Evolutionary conservation across 2,329 filamentous ascomycete genomes (phyloP).

Genomic region (Claviceps sp.): DNA sequence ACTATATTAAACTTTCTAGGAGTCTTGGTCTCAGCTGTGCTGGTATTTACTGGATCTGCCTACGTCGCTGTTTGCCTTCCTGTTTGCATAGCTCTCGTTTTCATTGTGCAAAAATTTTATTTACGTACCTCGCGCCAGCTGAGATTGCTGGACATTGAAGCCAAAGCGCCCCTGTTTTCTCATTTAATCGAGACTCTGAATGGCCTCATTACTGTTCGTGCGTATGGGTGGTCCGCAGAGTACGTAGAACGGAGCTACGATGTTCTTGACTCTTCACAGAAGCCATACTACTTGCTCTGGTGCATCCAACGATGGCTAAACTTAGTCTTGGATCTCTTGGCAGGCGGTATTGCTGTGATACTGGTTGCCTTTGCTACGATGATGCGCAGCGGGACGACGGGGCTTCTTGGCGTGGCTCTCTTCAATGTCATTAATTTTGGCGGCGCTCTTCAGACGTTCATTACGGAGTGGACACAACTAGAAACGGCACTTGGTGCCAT

Average conservation of each 20-base stretch:
- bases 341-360: conserved; percentile 31
- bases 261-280: conserved; percentile 21
- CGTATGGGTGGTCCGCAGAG: conserved; percentile 17
- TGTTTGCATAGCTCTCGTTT: conserved; percentile 12
- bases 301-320: conserved; percentile 36
- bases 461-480: conserved; percentile 19
- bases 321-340: conserved; percentile 31
- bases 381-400: conserved; percentile 16
- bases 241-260: conserved; percentile 10
- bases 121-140: conserved; percentile 42
- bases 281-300: conserved; percentile 27
- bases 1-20: conserved; percentile 11
- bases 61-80: conserved; percentile 35
- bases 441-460: conserved; percentile 16
- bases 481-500: conserved; percentile 17
- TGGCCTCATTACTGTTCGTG: conserved; percentile 19
- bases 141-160: conserved; percentile 40
- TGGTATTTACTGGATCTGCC: conserved; percentile 32
- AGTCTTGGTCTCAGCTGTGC: conserved; percentile 15
- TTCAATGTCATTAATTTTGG: conserved; percentile 18
- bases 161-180: conserved; percentile 32
- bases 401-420: conserved; percentile 15
- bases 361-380: conserved; percentile 29
- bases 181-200: conserved; percentile 26
- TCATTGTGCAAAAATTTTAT: conserved; percentile 12